Evolutionary conservation across 1,139 yeast species (phyloP).

Genomic region (Magnusiomyces magnusii): DNA sequence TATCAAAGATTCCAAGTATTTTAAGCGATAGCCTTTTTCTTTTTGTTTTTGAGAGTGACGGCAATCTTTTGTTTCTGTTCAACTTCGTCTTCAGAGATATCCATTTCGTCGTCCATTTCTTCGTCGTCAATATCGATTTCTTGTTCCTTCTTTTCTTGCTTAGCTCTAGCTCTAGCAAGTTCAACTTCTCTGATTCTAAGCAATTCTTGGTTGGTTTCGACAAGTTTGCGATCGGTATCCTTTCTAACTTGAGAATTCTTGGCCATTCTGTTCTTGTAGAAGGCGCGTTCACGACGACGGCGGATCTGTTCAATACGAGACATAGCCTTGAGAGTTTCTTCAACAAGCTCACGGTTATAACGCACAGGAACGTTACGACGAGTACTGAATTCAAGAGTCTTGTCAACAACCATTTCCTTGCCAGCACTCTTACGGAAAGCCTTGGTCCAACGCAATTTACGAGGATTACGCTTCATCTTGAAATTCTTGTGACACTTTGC

Average conservation of each 20-base stretch:
- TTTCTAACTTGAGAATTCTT: slow-evolving; percentile 87
- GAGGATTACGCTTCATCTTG: slow-evolving; percentile 98
- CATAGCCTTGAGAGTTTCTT: slow-evolving; percentile 93
- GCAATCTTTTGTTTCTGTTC: slow-evolving; percentile 58
- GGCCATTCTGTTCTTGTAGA: slow-evolving; percentile 99
- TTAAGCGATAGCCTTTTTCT: slow-evolving; percentile 26
- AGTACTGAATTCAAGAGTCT: slow-evolving; percentile 91
- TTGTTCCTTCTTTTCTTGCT: slow-evolving; percentile 51
- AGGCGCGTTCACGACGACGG: slow-evolving; percentile 93
- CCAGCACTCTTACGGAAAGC: slow-evolving; percentile 99
- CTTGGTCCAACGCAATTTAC: slow-evolving; percentile 97
- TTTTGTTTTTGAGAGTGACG: slow-evolving; percentile 63
- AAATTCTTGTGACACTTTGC: slow-evolving; percentile 97
- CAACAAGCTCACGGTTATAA: slow-evolving; percentile 92
- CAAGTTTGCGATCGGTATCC: slow-evolving; percentile 80
- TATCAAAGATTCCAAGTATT: no score
- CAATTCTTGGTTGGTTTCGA: slow-evolving; percentile 80
- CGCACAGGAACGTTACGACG: slow-evolving; percentile 98
- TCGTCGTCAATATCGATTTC: slow-evolving; percentile 41
- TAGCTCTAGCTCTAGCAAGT: slow-evolving; percentile 72
- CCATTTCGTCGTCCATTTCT: slow-evolving; percentile 44
- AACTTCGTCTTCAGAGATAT: slow-evolving; percentile 34
- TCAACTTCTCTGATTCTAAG: slow-evolving; percentile 91
- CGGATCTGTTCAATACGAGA: slow-evolving; percentile 93
- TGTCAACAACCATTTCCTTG: slow-evolving; percentile 95